Evolutionary conservation across 2,329 filamentous ascomycete species (phyloP).

Genomic region (Epichloe gansuensis): DNA sequence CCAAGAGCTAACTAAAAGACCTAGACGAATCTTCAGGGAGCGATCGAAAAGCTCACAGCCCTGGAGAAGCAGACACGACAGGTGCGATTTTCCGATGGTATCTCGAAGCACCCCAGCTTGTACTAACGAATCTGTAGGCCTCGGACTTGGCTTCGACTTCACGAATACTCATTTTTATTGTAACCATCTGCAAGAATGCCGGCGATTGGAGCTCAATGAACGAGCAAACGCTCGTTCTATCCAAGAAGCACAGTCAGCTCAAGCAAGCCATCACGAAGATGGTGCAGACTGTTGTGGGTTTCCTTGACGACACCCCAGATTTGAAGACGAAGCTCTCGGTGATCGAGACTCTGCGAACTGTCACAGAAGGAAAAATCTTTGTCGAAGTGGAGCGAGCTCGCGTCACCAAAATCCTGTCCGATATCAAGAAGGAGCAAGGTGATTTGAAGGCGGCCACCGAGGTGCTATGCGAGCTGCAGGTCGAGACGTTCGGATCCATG

Average conservation of each 20-base stretch:
- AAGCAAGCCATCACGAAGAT: slow-evolving; percentile 99
- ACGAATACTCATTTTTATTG: slow-evolving; percentile 72
- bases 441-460: slow-evolving; percentile 84
- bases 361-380: slow-evolving; percentile 99
- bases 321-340: slow-evolving; percentile 81
- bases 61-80: slow-evolving; percentile 97
- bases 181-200: slow-evolving; percentile 86
- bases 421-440: slow-evolving; percentile 95
- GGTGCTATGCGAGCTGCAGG: slow-evolving; percentile 91
- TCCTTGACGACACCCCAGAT: slow-evolving; percentile 75
- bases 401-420: slow-evolving; percentile 85
- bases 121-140: slow-evolving; percentile 42
- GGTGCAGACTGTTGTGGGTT: slow-evolving; percentile 92
- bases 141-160: slow-evolving; percentile 95
- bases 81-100: slow-evolving; percentile 36
- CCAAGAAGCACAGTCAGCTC: slow-evolving; percentile 99
- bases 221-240: slow-evolving; percentile 88
- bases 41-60: slow-evolving; percentile 82
- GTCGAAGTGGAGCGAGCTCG: slow-evolving; percentile 96
- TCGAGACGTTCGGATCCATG: slow-evolving; percentile 99
- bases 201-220: slow-evolving; percentile 92
- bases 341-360: slow-evolving; percentile 89
- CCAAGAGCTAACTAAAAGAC: slow-evolving; percentile 6
- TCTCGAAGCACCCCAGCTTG: slow-evolving; percentile 8
- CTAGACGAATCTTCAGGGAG: slow-evolving; percentile 67